These are phyloP conservation scores for Saturnispora mendoncae DNA, from an alignment of 805 yeast species.

Conservation along the genomic window DNA sequence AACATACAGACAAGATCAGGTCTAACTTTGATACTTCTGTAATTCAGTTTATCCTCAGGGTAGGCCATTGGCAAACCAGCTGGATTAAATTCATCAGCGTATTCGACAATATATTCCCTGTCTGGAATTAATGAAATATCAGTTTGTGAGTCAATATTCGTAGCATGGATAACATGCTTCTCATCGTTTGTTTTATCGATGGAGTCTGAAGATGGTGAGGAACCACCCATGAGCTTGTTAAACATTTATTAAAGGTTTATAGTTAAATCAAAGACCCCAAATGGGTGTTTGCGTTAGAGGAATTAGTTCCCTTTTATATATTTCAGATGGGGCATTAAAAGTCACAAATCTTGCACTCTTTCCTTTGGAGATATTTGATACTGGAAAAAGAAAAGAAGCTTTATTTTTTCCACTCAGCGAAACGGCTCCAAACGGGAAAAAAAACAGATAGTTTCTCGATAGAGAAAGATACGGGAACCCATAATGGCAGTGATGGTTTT, in stretches of 20 bases:
- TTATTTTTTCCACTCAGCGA: neutral
- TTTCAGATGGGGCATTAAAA: neutral
- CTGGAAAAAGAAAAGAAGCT: neutral
- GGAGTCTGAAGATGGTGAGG: neutral
- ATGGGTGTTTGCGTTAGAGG: no score
- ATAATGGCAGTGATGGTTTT: no score
- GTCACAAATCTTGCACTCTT: neutral
- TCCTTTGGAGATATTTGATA: no score
- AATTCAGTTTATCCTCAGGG: constrained; percentile 26
- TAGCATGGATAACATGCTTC: neutral
- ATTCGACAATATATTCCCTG: constrained; percentile 18
- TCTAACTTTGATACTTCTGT: constrained; percentile 33
- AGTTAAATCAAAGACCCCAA: no score
- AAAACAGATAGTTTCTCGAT: no score
- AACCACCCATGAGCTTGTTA: neutral
- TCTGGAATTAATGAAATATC: constrained; percentile 2
- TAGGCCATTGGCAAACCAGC: constrained; percentile 21
- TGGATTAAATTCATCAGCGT: constrained; percentile 26
- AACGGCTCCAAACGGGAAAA: no score
- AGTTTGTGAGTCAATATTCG: neutral
- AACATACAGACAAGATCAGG: constrained; percentile 42
- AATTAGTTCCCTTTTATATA: neutral
- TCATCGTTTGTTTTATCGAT: constrained; percentile 1
- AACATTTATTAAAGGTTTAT: neutral
- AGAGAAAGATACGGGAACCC: no score